Evolutionary conservation across 2,329 filamentous ascomycete species (phyloP), one percentile per base, ranked within the genome.

Genomic region (Penicillium fuscoglaucum): DNA sequence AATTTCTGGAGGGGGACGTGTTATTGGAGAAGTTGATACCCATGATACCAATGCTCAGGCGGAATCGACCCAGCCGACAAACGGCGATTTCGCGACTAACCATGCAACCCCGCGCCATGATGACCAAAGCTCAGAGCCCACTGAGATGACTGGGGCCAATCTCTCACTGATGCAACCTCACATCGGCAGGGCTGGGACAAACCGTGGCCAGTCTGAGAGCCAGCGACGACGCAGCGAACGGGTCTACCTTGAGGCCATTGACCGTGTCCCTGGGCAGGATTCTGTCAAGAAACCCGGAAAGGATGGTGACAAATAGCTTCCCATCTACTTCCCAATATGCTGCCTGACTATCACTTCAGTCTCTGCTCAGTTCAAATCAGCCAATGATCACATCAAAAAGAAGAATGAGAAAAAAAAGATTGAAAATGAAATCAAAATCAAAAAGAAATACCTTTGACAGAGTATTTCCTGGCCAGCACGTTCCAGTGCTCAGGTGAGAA

Each of bases 161-260:
- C 15, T 15, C 2, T 7, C 31, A 1, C 40, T 33, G 1, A 12
- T 12, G 12, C 37, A 47, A 13, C 6, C 47, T 24, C 37, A 43
- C 1, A 37, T 41, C 2, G 57, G 47, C 6, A 41, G 56, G 17
- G 53, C 48, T 28, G 59, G 55, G 3, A 56, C 39, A 9, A 57
- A 61, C 28, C 57, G 55, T 7, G 61, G 60, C 15, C 40, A 43
- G 6, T 64, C 60, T 1, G 55, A 40, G 29, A 57, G 55, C 28
- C 57, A 62, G 46, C 47, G 56, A 19, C 47, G 56, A 2, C 60
- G 62, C 1, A 57, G 52, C 8, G 50, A 50, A 6, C 45, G 57
- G 6, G 45, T 45, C n/a, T 61, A 53, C 6, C 8, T 55, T 3
- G 37, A 43, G 2, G 52, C 50, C 31, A 26, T 63, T 6, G 46